These are phyloP conservation scores for Rhododendron ferrugineum DNA, from an alignment of 148 eudicot species.

Conservation along the genomic window DNA sequence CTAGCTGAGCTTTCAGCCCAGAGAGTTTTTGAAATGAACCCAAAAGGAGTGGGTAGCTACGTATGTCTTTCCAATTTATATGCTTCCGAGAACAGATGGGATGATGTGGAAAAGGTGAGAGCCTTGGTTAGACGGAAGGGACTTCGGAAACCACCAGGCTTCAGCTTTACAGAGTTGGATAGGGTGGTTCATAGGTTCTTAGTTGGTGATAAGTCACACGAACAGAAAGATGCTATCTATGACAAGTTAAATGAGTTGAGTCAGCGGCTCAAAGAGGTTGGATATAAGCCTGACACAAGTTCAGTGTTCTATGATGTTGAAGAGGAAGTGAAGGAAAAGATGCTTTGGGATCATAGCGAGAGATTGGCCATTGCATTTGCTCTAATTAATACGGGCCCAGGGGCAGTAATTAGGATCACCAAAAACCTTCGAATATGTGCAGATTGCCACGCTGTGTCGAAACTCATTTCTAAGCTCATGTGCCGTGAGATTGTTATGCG, in stretches of 20 bases:
- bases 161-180: slow-evolving; percentile 20
- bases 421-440: slow-evolving; percentile 13
- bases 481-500: slow-evolving; percentile 13
- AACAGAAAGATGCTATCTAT: slow-evolving; percentile 10
- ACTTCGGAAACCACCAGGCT: slow-evolving; percentile 22
- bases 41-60: slow-evolving; percentile 23
- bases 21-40: slow-evolving; percentile 14
- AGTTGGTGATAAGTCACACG: slow-evolving; percentile 17
- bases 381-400: slow-evolving; percentile 8
- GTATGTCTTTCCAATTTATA: slow-evolving; percentile 31
- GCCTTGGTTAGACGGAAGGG: slow-evolving; percentile 21
- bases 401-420: slow-evolving; percentile 11
- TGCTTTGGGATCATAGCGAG: slow-evolving; percentile 19
- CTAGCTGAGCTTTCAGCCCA: slow-evolving; percentile 34
- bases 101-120: slow-evolving; percentile 33
- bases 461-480: slow-evolving; percentile 12
- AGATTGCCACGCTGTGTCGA: slow-evolving; percentile 9
- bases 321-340: slow-evolving; percentile 13
- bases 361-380: slow-evolving; percentile 15
- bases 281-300: slow-evolving; percentile 17
- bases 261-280: slow-evolving; percentile 11
- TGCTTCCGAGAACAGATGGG: slow-evolving; percentile 38
- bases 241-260: slow-evolving; percentile 15
- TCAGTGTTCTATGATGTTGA: slow-evolving; percentile 19
- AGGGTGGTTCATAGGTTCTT: slow-evolving; percentile 19